Evolutionary conservation across 1,284 basidiomycete genomes (phyloP), one percentile per base, ranked within the genome.

Genomic region (Apiotrichum domesticum): DNA sequence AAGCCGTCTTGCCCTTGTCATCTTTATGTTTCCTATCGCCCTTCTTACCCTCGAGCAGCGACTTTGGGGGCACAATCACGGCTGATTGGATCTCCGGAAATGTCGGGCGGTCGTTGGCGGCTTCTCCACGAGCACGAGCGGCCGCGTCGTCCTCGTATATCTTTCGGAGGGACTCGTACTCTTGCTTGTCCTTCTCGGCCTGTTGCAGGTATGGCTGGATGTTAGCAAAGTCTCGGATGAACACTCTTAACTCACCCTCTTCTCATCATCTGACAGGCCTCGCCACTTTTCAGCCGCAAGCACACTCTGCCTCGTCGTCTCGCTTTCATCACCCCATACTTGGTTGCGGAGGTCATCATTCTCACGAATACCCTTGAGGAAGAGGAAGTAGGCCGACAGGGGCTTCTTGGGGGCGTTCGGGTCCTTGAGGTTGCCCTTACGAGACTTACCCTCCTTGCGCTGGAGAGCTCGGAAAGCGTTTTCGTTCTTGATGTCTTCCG

Each of bases 351-450:
- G 78, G 43, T 80, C 79, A 11, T 84, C 82, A 59, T 75, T 70
- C 68, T 88, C 85, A 61, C 91, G 82, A 67, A 94, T 93, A 49
- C 86, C 84, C 73, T 93, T 90, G 62, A 96, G 77, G 80, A 94
- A 97, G 84, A 95, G 87, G 68, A 96, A 96, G 73, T 96, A 97
- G 3, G 93, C 92, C 67, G 85, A 88, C 35, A 96, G 83, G 3
- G 93, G 93, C 76, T 95, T 95, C 84, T 94, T 94, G 8, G 93
- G 93, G 15, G 91, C 93, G 70, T 96, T 94, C 34, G 92, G 92
- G 72, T 97, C 92, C 80, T 95, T 95, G 77, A 97, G 87, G 75
- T 97, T 96, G 62, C 88, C 87, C 81, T 88, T 90, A 66, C 91
- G 83, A 52, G 88, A 92, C 77, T 93, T 92, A 69, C 93, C 94